These are phyloP conservation scores for Lentinula boryana DNA, from an alignment of 768 basidiomycete genomes.

Conservation along the genomic window DNA sequence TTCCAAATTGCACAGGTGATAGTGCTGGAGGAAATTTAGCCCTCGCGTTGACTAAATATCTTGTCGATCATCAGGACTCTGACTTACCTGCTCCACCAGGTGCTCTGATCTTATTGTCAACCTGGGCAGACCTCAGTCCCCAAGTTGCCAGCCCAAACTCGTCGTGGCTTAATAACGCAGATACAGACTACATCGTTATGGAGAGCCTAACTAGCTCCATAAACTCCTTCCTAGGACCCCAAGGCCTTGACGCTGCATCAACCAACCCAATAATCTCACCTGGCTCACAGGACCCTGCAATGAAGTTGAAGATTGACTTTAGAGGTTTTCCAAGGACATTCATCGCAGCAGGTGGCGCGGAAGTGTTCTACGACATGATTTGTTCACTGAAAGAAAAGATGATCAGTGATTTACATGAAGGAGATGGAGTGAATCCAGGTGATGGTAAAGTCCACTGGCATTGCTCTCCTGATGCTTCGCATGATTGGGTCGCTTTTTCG, in stretches of 20 bases:
- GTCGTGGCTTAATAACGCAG: slow-evolving; percentile 25
- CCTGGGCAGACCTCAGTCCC: slow-evolving; percentile 44
- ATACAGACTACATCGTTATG: slow-evolving; percentile 31
- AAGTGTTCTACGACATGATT: slow-evolving; percentile 49
- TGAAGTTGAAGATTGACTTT: slow-evolving; percentile 33
- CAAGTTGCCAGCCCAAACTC: slow-evolving; percentile 33
- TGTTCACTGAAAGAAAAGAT: slow-evolving; percentile 40
- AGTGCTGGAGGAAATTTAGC: slow-evolving; percentile 76
- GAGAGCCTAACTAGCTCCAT: slow-evolving; percentile 7
- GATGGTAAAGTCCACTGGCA: slow-evolving; percentile 42
- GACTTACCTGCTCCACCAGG: slow-evolving; percentile 40
- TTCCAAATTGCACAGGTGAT: slow-evolving; percentile 38
- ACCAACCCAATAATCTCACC: slow-evolving; percentile 56
- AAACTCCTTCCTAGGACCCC: slow-evolving; percentile 42
- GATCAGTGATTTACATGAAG: slow-evolving; percentile 44
- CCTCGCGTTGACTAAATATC: slow-evolving; percentile 54
- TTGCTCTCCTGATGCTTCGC: slow-evolving; percentile 45
- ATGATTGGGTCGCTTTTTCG: slow-evolving; percentile 45
- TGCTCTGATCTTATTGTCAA: slow-evolving; percentile 47
- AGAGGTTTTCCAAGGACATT: slow-evolving; percentile 56
- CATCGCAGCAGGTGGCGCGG: slow-evolving; percentile 51
- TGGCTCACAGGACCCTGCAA: slow-evolving; percentile 33
- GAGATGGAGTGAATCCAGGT: slow-evolving; percentile 26
- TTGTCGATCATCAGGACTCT: slow-evolving; percentile 41
- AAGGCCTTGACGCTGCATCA: slow-evolving; percentile 38